Evolutionary conservation across 2,329 filamentous ascomycete species (phyloP), one percentile per base, ranked within the genome.

Genomic region (Sporothrix variecibatus): DNA sequence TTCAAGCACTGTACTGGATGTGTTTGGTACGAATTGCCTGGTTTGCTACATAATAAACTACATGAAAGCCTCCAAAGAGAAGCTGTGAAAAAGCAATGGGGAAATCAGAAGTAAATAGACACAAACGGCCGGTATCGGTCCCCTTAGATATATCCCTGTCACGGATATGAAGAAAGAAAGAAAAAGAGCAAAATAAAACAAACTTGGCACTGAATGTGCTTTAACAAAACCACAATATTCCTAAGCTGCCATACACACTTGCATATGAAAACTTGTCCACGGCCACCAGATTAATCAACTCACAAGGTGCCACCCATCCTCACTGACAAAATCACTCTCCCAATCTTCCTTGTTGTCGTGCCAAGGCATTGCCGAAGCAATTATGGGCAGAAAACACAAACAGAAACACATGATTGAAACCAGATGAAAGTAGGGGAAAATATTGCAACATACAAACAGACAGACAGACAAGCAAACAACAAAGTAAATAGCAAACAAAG

Each of bases 121-220:
- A 34, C 58, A 72, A 53, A 65, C 70, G 20, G 26, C 58, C 58
- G 56, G 70, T 72, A 65, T 62, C 69, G 31, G 69, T 71, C n/a
- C 31, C 23, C 68, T 40, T 40, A 31, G 9, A 38, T 53, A 26
- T 56, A 46, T 20, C 49, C 20, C 49, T 26, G 9, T 56, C 46
- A 58, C 23, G 15, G 40, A 28, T 53, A 6, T 38, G 20, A 49
- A 34, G 34, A 34, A 34, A 34, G 34, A 65, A 38, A 64, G 5
- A 64, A 1, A 3, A 71, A 26, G 46, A 20, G 40, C 28, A 53
- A 69, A 70, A 70, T 28, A 70, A 8, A 53, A 17, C 17, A 56
- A 70, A 23, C 11, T 26, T n/a, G 12, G 23, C 34, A 56, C 67
- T 15, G 12, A 70, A 40, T 26, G 67, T 31, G 23, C 43, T 51